Conservation (phyloP, 768 basidiomycete genomes). For the Phallus indusiatus region DNA sequence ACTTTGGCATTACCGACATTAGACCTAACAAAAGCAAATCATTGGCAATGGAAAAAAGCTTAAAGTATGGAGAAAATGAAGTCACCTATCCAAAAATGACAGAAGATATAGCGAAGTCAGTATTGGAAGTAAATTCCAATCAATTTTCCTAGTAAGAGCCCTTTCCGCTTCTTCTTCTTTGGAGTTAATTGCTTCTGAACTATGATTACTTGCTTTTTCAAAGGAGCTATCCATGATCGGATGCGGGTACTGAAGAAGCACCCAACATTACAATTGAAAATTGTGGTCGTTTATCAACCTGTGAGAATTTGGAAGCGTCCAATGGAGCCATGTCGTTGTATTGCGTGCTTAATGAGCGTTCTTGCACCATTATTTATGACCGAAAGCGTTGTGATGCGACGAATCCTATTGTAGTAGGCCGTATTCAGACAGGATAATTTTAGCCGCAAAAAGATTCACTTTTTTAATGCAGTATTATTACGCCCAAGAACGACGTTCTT, state of each 20-base stretch:
- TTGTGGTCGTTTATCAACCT: background rate
- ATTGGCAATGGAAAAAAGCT: background rate
- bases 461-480: too few relatives aligned
- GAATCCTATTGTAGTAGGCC: too few relatives aligned
- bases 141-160: constrained; percentile 1
- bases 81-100: constrained; percentile 32
- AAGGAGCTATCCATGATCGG: background rate
- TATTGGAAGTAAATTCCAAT: constrained; percentile 25
- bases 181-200: background rate
- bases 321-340: background rate
- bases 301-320: background rate
- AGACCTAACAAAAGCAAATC: constrained; percentile 14
- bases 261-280: background rate
- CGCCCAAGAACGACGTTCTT: too few relatives aligned
- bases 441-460: too few relatives aligned
- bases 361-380: too few relatives aligned
- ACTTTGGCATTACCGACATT: constrained; percentile 41
- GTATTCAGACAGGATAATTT: too few relatives aligned
- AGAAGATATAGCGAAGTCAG: constrained; percentile 32
- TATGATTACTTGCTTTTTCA: background rate
- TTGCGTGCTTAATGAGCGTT: background rate
- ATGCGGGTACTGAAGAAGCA: background rate
- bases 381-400: too few relatives aligned
- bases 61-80: background rate
- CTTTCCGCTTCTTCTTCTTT: background rate